Evolutionary conservation across 116 monocot genomes (phyloP), one percentile per base, ranked within the genome.

Genomic region (Dioscorea cayenensis): DNA sequence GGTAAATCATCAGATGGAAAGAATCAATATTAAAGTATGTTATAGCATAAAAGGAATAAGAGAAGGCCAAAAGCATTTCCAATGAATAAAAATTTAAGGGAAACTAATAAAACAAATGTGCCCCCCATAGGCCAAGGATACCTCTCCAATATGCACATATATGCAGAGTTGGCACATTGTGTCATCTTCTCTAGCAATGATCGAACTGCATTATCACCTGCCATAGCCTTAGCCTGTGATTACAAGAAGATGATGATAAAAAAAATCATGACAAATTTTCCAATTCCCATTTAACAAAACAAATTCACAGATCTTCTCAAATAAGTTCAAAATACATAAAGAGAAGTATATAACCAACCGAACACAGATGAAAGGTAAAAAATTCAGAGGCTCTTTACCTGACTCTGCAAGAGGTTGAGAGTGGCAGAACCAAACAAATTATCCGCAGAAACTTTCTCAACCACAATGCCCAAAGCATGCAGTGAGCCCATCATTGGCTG

Each of bases 401-500:
- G 94, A 66, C 82, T 88, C 71, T 99, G 94, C 51, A 99, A 82
- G 43, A 93, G 99, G 74, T 99, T 94, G 49, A 99, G 86, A 66
- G 84, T 86, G 27, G 79, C 84, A 18, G 99, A 90, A 22, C 99
- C 99, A 62, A 75, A 87, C 18, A 85, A 72, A 69, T 85, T 87
- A 73, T 73, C 76, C 66, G 79, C 67, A 3, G 83, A 85, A 70
- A 84, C 87, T 77, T 99, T 93, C 83, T 93, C 89, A 71, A 91
- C 81, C 19, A 94, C 84, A 73, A 81, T 82, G 20, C 91, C 78
- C 62, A 99, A 78, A 65, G 94, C 86, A 83, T 91, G 92, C 80
- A 99, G 72, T 73, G 90, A 86, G 67, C 79, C 86, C 81, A 99
- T 78, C 99, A 93, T 89, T 71, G 92, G 89, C 99, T 99, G 79